Percentiles rank a stretch among this genome's conserved stretches.
These are phyloP conservation scores for Phytophthora citricola DNA, from an alignment of 352 stramenopile species.

Conservation along the genomic window DNA sequence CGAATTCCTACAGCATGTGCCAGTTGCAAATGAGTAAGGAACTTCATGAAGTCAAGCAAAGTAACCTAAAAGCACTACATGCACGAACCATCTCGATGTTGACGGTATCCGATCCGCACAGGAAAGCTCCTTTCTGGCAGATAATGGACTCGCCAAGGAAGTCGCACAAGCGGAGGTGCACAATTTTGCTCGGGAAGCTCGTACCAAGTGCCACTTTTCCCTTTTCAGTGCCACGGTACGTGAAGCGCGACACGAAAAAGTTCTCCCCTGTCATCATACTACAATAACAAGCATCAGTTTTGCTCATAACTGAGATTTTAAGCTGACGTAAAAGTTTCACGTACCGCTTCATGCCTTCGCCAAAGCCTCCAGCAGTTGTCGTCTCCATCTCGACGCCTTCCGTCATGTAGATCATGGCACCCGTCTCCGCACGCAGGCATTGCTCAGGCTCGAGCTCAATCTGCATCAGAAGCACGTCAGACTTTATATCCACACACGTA, in stretches of 20 bases:
- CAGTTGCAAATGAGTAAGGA: background rate
- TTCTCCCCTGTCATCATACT: conserved; percentile 85
- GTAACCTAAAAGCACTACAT: background rate
- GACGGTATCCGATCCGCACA: conserved; percentile 92
- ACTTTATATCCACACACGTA: background rate
- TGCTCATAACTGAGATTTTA: background rate
- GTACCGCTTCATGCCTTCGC: conserved; percentile 86
- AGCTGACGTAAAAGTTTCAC: conserved; percentile 64
- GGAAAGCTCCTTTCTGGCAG: conserved; percentile 93
- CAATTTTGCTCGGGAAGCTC: conserved; percentile 90
- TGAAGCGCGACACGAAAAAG: conserved; percentile 83
- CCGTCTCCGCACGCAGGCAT: conserved; percentile 92
- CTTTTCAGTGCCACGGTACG: conserved; percentile 59
- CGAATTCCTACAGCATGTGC: conserved; percentile 73
- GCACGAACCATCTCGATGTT: conserved; percentile 90
- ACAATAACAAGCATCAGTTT: conserved; percentile 8
- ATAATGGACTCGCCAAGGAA: conserved; percentile 89
- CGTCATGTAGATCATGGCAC: conserved; percentile 97
- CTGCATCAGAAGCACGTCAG: conserved; percentile 30
- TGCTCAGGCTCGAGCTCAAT: conserved; percentile 92
- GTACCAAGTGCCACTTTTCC: conserved; percentile 92
- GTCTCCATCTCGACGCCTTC: conserved; percentile 93
- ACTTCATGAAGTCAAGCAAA: background rate
- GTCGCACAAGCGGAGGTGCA: conserved; percentile 88
- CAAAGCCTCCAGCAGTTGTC: conserved; percentile 90